Base-by-base conservation (phyloP, 331 rosid genomes). In the Malus hybrid region DNA sequence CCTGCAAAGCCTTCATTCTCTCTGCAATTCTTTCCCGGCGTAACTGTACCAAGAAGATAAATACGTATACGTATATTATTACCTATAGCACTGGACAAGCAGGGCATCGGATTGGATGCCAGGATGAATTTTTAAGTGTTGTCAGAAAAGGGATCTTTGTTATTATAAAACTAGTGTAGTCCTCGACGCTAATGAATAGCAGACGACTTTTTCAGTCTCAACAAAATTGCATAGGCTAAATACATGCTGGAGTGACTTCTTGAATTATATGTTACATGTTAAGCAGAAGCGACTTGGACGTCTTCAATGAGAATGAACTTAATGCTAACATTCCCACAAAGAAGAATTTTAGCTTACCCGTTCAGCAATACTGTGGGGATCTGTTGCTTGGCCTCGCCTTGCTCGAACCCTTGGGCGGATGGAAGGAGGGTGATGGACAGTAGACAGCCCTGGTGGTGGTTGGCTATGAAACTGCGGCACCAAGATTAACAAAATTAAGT, bases 21-120 rank as follows among this genome's bases (percentile, higher is more conserved):
- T 95, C 99, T 0, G 99, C 98, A 68, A 95, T 95, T 84, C 98
- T 95, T 86, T 95, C 99, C 63, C 99, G 88, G 18, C 98, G 99
- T 72, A 95, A 78, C 99, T 95, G 72, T 77, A 86, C 24, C 30
- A 83, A 80, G 62, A 50, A 74, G 28, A 82, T 63, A 63, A 13
- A 29, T 15, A 70, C 60, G 55, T 61, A 61, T 13, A 39, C 15
- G 2, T 42, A 66, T 26, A 9, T 66, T 1, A 26, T 18, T 61
- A 46, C 20, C 10, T 11, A 10, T 10, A 11, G 6, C 12, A 39
- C 75, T 2, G 20, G 6, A n/a, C 24, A 66, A 50, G 53, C 55
- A 52, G 19, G 50, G 18, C 34, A 57, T 60, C 20, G 9, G 10
- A 76, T 57, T 68, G 58, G 48, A 39, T 20, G 67, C 24, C 75